Base-by-base conservation (phyloP, 192 early-diverging fungal genomes). In the Phycomyces nitens region DNA sequence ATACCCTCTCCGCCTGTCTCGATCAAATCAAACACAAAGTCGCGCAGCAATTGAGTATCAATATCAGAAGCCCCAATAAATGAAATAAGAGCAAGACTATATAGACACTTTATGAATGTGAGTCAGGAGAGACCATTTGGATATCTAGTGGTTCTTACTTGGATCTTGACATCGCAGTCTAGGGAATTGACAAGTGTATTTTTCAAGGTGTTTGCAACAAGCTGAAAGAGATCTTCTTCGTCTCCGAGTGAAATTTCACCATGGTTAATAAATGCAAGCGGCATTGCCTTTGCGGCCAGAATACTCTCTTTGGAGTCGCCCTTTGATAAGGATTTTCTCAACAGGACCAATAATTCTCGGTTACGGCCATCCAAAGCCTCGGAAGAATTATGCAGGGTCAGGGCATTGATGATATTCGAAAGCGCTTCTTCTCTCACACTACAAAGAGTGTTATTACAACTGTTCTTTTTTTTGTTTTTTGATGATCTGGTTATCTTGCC, bases 371-470 rank as follows among this genome's bases (percentile, higher is more conserved):
- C 77, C 39, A 88, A 71, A 11, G 66, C 65, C 7, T 83, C 79
- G 20, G 82, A 84, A 20, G 81, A 69, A 63, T 83, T 84, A 10
- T 80, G 67, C 34, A 77, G 81, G 23, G 84, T 66, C 64, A 86
- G 69, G 6, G 81, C 60, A 0, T 65, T 65, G 12, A 77, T 77
- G 41, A 85, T 62, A 20, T 67, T 76, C 3, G 70, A 47, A 43
- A 90, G 66, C 0, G 80, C 80, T 52, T 81, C 77, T 67, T 87
- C 85, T 21, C 88, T 68, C 15, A 76, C 75, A 53, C 85, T 86
- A 68, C n/a, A 21, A 23, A 27, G 15, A 18, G 10, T 20, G 21
- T 66, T 0, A 38, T 24, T 14, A 9, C 1, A 14, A 0, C 16
- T 60, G 12, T 39, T 67, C n/a, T 40, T 21, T 18, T 5, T 11